These are phyloP conservation scores for Gliomastix tumulicola DNA, from an alignment of 2,329 filamentous ascomycete species.

Conservation along the genomic window DNA sequence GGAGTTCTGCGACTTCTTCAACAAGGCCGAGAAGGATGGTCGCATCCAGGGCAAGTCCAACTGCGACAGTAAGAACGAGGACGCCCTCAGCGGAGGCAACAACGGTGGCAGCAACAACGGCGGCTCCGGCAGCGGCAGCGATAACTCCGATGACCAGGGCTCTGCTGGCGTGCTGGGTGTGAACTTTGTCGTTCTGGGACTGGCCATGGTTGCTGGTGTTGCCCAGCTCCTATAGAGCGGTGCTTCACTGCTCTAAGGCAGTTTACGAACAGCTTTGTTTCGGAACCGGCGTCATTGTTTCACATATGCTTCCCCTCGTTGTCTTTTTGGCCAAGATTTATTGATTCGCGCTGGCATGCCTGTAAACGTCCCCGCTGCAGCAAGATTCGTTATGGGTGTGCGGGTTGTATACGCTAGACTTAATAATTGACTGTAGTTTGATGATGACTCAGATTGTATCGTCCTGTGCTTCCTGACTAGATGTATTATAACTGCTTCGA, in stretches of 20 bases:
- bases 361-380: no score
- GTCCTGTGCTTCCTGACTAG: no score
- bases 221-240: constrained; percentile 43
- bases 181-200: constrained; percentile 39
- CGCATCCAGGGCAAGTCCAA: constrained; percentile 34
- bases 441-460: not conserved
- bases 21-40: constrained; percentile 28
- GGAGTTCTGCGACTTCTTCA: constrained; percentile 46
- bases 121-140: constrained; percentile 16
- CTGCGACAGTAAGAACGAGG: constrained; percentile 43
- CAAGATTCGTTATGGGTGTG: no score
- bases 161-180: constrained; percentile 37
- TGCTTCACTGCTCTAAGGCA: no score
- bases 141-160: constrained; percentile 20
- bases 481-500: no score
- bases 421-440: constrained; percentile 35
- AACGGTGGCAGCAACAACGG: constrained; percentile 16
- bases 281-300: no score
- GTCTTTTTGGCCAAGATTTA: constrained; percentile 24
- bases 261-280: no score
- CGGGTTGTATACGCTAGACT: constrained; percentile 28
- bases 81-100: constrained; percentile 41
- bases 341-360: constrained; percentile 13
- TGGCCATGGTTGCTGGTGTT: constrained; percentile 38
- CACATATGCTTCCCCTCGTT: no score